These are phyloP conservation scores for Hyphodiscus sp. DNA, from an alignment of 2,329 filamentous ascomycete species.

Conservation along the genomic window DNA sequence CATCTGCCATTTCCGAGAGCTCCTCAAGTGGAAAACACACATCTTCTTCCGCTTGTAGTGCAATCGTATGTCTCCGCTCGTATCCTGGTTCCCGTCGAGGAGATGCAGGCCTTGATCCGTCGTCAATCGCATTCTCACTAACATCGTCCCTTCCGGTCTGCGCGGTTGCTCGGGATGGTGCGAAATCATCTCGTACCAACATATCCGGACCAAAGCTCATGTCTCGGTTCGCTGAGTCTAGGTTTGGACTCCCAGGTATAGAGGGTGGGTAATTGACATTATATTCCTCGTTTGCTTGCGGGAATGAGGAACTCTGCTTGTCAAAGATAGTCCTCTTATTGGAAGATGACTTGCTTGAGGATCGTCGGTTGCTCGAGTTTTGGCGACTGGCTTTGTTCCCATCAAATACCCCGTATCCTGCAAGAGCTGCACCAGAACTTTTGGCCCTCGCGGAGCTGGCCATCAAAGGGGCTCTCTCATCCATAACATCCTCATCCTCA, in stretches of 20 bases:
- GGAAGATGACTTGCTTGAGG: slow-evolving; percentile 37
- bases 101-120: slow-evolving; percentile 22
- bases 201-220: slow-evolving; percentile 57
- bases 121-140: slow-evolving; percentile 27
- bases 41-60: slow-evolving; percentile 69
- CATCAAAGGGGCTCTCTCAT: slow-evolving; percentile 51
- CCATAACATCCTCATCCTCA: slow-evolving; percentile 40
- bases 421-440: slow-evolving; percentile 15
- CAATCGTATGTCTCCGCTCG: slow-evolving; percentile 49
- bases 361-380: slow-evolving; percentile 35
- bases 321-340: slow-evolving; percentile 33
- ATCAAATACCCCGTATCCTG: slow-evolving; percentile 14
- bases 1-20: slow-evolving; percentile 74
- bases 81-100: slow-evolving; percentile 21
- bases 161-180: slow-evolving; percentile 20
- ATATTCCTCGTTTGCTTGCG: slow-evolving; percentile 40
- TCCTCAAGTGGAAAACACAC: slow-evolving; percentile 83
- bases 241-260: slow-evolving; percentile 53
- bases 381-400: slow-evolving; percentile 33
- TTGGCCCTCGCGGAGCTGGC: slow-evolving; percentile 36
- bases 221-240: slow-evolving; percentile 43
- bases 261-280: slow-evolving; percentile 66
- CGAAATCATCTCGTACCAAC: slow-evolving; percentile 63
- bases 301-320: slow-evolving; percentile 17
- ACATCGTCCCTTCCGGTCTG: slow-evolving; percentile 10